Conservation (phyloP, 2,329 filamentous ascomycete genomes). For the Nigrospora oryzae region DNA sequence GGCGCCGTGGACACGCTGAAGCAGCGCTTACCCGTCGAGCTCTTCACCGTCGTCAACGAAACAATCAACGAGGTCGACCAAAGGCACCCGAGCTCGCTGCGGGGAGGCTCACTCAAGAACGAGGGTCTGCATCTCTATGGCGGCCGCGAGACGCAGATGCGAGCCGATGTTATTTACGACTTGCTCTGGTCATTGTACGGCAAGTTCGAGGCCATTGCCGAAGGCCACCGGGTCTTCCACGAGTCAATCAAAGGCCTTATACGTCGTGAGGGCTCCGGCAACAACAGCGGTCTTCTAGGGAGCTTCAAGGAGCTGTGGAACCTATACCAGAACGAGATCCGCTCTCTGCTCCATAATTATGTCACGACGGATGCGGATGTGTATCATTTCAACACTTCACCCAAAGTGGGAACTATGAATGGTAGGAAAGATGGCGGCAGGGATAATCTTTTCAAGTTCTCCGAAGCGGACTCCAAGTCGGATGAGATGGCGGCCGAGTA, state of each 20-base stretch:
- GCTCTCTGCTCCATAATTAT: slow-evolving; percentile 89
- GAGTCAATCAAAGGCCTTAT: slow-evolving; percentile 85
- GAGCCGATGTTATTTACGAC: slow-evolving; percentile 81
- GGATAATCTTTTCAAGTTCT: slow-evolving; percentile 74
- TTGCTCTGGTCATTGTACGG: slow-evolving; percentile 87
- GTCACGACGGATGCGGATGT: slow-evolving; percentile 83
- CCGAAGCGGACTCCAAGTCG: slow-evolving; percentile 75
- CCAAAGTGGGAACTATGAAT: slow-evolving; percentile 34
- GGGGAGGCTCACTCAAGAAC: slow-evolving; percentile 43
- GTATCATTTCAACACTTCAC: slow-evolving; percentile 52
- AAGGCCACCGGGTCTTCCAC: slow-evolving; percentile 88
- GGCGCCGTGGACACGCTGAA: slow-evolving; percentile 84
- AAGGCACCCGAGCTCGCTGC: slow-evolving; percentile 76
- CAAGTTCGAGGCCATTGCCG: slow-evolving; percentile 94
- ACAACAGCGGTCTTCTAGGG: slow-evolving; percentile 61
- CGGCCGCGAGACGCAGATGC: slow-evolving; percentile 64
- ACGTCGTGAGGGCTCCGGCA: slow-evolving; percentile 64
- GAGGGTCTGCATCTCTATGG: slow-evolving; percentile 56
- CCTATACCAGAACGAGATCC: slow-evolving; percentile 94
- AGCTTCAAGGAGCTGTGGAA: slow-evolving; percentile 98
- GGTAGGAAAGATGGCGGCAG: slow-evolving; percentile 38
- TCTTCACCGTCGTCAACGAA: slow-evolving; percentile 90
- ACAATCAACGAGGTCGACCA: slow-evolving; percentile 92
- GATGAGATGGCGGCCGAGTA: slow-evolving; percentile 74
- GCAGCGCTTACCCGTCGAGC: slow-evolving; percentile 83